These are phyloP conservation scores for Solanum bulbocastanum DNA, from an alignment of 257 asterid genomes.

Conservation along the genomic window DNA sequence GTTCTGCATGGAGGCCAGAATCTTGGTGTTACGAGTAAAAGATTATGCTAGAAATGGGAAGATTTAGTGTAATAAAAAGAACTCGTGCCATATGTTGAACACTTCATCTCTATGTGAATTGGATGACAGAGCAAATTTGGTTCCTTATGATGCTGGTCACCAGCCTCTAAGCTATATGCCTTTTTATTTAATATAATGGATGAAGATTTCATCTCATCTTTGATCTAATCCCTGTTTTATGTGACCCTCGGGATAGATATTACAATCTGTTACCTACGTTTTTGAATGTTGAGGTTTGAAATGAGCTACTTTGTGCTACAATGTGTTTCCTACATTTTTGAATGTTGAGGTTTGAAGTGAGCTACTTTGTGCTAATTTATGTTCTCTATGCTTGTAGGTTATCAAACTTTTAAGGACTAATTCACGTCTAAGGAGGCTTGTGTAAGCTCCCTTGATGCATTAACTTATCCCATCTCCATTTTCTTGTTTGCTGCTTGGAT, in stretches of 20 bases:
- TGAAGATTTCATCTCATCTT: neutral
- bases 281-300: neutral
- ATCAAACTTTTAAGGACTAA: slow-evolving; percentile 83
- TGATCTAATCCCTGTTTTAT: neutral
- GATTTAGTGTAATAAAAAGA: neutral
- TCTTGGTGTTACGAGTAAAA: neutral
- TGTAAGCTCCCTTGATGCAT: slow-evolving; percentile 45
- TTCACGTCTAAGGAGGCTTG: slow-evolving; percentile 71
- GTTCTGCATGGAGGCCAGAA: neutral
- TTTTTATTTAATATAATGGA: neutral
- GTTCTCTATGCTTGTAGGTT: slow-evolving; percentile 45
- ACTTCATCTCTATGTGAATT: neutral
- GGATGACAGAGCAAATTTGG: neutral
- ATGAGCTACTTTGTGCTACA: neutral
- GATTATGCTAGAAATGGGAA: neutral
- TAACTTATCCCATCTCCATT: neutral
- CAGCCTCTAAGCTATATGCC: neutral
- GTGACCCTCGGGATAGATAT: neutral
- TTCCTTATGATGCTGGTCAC: neutral
- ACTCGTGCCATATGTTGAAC: neutral
- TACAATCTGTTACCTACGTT: neutral
- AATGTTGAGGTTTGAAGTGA: neutral
- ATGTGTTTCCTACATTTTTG: neutral
- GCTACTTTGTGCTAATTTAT: neutral
- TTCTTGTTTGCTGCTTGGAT: neutral